Percentiles rank a stretch among this genome's conserved stretches.
phyloP scores from a whole-genome alignment of 2,329 filamentous ascomycete genomes.

The Cladobotryum mycophilum region DNA sequence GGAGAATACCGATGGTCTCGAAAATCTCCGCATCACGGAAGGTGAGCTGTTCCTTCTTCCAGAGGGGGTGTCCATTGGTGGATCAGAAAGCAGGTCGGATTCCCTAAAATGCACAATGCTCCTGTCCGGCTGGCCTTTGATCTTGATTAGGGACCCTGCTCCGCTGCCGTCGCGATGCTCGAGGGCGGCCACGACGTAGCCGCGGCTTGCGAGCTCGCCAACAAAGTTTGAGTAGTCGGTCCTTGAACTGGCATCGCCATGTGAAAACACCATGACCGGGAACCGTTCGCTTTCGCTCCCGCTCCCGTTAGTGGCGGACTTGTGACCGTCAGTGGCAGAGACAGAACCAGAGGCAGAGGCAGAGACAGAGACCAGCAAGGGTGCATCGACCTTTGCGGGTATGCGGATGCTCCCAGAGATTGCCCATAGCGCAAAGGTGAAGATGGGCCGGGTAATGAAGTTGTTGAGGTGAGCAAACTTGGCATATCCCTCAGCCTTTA shows the following conservation, averaged over 20 bases:
- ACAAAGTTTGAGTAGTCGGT: conserved; percentile 48
- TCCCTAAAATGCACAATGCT: conserved; percentile 30
- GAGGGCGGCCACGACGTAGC: conserved; percentile 42
- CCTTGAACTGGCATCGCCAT: conserved; percentile 44
- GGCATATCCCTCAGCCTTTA: conserved; percentile 42
- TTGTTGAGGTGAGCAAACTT: conserved; percentile 38
- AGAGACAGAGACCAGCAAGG: conserved; percentile 25
- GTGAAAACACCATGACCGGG: conserved; percentile 46
- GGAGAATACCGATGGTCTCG: conserved; percentile 36
- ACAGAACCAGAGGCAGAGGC: not conserved
- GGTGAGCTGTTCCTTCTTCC: conserved; percentile 42
- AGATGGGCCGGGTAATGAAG: conserved; percentile 35
- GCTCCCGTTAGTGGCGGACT: conserved; percentile 1
- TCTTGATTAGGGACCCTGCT: conserved; percentile 37
- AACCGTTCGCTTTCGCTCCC: conserved; percentile 18
- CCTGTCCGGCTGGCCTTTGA: conserved; percentile 23
- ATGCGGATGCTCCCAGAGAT: conserved; percentile 40
- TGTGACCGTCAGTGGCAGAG: not conserved
- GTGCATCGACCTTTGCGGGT: conserved; percentile 41
- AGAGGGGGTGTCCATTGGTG: conserved; percentile 29
- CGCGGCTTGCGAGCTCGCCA: conserved; percentile 44
- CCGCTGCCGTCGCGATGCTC: conserved; percentile 49
- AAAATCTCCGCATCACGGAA: conserved; percentile 47
- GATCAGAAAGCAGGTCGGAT: conserved; percentile 25
- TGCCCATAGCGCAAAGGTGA: conserved; percentile 36